Evolutionary conservation across 306 rosid species (phyloP).

Genomic region (Oemleria cerasiformis): DNA sequence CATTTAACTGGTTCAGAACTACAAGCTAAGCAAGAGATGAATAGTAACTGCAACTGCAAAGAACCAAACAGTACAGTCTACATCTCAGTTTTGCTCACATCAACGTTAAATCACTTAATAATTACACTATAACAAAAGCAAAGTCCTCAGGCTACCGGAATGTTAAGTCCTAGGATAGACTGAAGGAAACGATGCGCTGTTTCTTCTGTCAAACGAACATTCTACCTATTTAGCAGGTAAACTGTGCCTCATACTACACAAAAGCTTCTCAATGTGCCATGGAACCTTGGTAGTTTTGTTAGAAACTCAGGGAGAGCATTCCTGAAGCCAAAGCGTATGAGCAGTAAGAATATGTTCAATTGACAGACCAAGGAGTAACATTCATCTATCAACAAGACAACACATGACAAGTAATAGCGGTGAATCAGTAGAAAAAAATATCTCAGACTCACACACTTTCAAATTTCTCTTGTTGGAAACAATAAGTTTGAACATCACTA

Average conservation of each 20-base stretch:
- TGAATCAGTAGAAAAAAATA: background rate
- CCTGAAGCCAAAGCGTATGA: background rate
- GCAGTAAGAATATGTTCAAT: slow-evolving; percentile 1
- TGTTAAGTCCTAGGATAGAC: background rate
- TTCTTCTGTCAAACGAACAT: background rate
- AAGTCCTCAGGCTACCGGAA: no score
- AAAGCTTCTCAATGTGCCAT: background rate
- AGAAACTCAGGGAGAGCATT: background rate
- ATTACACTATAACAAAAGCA: background rate
- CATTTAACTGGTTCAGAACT: no score
- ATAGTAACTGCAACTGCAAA: no score
- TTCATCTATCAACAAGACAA: background rate
- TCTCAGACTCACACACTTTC: background rate
- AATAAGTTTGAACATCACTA: background rate
- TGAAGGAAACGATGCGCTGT: background rate
- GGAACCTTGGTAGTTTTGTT: no score
- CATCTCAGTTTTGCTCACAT: no score
- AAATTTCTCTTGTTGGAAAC: background rate
- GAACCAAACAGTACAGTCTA: no score
- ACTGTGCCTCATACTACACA: background rate
- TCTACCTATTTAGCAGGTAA: background rate
- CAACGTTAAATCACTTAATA: background rate
- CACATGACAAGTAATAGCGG: background rate
- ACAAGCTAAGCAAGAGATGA: no score
- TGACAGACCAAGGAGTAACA: background rate